phyloP scores from a whole-genome alignment of 164 flowering plant genomes.

The Liquidambar formosana region DNA sequence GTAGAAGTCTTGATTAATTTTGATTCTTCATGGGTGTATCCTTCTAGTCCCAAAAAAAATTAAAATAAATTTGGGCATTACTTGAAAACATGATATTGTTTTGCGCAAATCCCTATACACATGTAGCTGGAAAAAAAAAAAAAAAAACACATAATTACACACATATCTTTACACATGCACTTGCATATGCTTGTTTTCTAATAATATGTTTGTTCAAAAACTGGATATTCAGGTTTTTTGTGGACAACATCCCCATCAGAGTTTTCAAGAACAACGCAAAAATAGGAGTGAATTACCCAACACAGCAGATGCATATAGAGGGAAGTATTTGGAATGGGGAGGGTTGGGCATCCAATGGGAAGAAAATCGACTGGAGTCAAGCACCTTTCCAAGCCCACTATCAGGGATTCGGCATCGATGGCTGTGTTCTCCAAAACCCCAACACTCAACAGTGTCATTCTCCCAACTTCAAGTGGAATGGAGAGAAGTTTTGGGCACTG shows the following conservation, averaged over 20 bases:
- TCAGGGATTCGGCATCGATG: constrained; percentile 42
- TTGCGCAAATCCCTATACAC: no score
- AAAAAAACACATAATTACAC: no score
- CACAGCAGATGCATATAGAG: constrained; percentile 45
- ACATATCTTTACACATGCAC: no score
- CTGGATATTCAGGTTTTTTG: constrained; percentile 47
- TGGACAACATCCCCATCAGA: constrained; percentile 65
- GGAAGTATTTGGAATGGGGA: constrained; percentile 73
- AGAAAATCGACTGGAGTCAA: constrained; percentile 49
- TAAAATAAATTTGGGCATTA: no score
- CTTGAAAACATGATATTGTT: no score
- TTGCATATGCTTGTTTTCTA: no score
- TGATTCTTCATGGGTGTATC: no score
- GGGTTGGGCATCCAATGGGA: constrained; percentile 72
- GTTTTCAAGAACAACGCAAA: constrained; percentile 55
- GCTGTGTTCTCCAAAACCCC: constrained; percentile 34
- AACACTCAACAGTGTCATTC: constrained; percentile 17
- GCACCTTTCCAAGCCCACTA: constrained; percentile 63
- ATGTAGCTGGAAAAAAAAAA: no score
- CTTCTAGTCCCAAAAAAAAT: no score
- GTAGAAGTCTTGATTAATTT: no score
- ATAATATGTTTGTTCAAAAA: no score
- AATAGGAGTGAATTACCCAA: constrained; percentile 52
- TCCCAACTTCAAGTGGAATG: constrained; percentile 51
- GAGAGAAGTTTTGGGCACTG: constrained; percentile 29